Base-by-base conservation (phyloP, 148 eudicot genomes). In the Cornus florida region DNA sequence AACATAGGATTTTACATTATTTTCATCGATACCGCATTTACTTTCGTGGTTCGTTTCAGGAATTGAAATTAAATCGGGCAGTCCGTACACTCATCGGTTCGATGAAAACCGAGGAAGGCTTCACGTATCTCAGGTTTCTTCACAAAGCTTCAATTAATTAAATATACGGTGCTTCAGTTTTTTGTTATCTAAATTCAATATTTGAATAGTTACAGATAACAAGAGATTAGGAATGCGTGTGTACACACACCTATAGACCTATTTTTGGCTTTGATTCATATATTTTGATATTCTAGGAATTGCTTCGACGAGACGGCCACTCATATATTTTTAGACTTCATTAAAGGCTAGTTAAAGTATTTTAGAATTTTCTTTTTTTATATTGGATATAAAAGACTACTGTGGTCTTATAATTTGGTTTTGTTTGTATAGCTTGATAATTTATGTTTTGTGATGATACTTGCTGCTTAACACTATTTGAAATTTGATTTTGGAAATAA, bases 101-200 rank as follows among this genome's bases (percentile, higher is more conserved):
- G 90, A 77, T 50, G 81, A 79, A 7, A 81, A 89, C 74, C 78
- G 7, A 13, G 97, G 97, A 43, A 87, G 88, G 76, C 91, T 95
- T 22, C 86, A 86, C 67, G 20, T 95, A 24, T 86, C 97, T 74
- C 99, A 89, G 97, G 99, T 95, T 69, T 53, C 71, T 70, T 69
- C 31, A 31, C 22, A 0, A 23, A 59, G 22, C 28, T 74, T 43
- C 35, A 38, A 3, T 22, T 43, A 35, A 59, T 62, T 62, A 13
- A 11, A 17, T 13, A 57, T 20, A 19, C 19, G 1, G 5, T 53
- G 59, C 59, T 53, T 16, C 19, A 53, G 17, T 53, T 11, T 53
- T 5, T 46, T 46, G 8, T 41, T 71, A 20, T 24, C 57, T 41
- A 56, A 28, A 56, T 31, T 35, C 56, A 64, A 32, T 46, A 59